These are phyloP conservation scores for Colletotrichum abscissum DNA, from an alignment of 2,329 filamentous ascomycete species.

Conservation along the genomic window DNA sequence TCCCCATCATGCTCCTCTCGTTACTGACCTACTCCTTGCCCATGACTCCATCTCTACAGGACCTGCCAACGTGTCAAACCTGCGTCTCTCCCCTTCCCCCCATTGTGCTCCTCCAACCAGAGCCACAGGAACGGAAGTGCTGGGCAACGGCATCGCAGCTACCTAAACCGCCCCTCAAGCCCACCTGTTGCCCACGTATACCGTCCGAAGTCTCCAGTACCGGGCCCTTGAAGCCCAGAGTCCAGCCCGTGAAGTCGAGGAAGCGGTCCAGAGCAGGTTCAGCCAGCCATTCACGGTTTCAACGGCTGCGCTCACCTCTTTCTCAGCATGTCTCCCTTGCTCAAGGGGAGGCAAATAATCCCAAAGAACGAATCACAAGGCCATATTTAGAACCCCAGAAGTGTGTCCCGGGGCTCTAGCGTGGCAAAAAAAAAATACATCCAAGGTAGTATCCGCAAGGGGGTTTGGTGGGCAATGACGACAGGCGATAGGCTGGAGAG, in stretches of 20 bases:
- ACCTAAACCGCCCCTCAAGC: neutral
- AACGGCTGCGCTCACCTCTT: neutral
- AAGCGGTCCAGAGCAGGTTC: neutral
- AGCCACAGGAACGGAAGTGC: constrained; percentile 11
- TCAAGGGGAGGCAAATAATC: neutral
- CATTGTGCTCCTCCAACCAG: neutral
- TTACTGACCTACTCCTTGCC: neutral
- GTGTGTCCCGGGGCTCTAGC: neutral
- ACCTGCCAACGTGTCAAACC: neutral
- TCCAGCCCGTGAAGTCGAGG: neutral
- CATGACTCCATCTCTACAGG: neutral
- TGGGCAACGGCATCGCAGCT: constrained; percentile 11
- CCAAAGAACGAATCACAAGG: neutral
- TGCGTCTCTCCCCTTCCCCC: neutral
- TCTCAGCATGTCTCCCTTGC: neutral
- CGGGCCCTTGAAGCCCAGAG: neutral
- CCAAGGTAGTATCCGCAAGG: neutral
- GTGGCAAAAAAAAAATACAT: neutral
- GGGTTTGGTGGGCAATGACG: neutral
- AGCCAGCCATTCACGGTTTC: neutral
- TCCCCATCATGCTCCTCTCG: neutral
- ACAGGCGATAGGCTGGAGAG: neutral
- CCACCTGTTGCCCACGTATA: constrained; percentile 9
- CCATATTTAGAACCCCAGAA: neutral
- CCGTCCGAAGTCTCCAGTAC: neutral